Base-by-base conservation (phyloP, 2,329 filamentous ascomycete genomes). In the Aureobasidium musti region DNA sequence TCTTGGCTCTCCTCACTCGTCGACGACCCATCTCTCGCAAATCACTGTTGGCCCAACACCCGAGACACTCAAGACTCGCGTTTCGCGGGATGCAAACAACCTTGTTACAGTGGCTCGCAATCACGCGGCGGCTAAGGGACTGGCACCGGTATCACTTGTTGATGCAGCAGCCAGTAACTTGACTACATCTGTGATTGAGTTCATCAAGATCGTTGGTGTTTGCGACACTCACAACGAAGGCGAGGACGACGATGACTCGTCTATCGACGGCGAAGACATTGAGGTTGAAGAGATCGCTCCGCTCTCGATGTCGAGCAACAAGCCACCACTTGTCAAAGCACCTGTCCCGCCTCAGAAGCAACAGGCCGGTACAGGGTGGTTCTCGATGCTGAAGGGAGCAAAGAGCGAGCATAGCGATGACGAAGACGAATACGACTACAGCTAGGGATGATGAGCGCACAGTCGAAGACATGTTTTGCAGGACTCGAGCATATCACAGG, bases 51-150 rank as follows among this genome's bases (percentile, higher is more conserved):
- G 60, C 13, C 66, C 72, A 2, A 77, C 80, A 11, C 77, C 82
- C 1, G 71, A 71, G 23, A 72, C 72, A 43, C 83, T 96, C 68
- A 96, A 91, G 78, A 85, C 86, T 59, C 89, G 89, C 67, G 90
- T 98, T 3, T 96, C 92, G n/a, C 89, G 90, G 2, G 96, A 94
- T 1, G 93, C 95, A 57, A 98, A 98, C 82, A 95, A 94, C 74
- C 83, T 99, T 67, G 97, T 98, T 73, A 98, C 94, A 2, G 92
- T 94, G 1, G 90, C 91, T 39, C 97, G 96, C 80, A 97, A 97
- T 74, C 97, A 95, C 77, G 89, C 91, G 39, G 85, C 87, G 13
- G 89, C 92, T 0, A 88, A 87, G 23, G 95, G 95, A 35, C 85
- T 99, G 37, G 94, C 92, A 1, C 95, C 95, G 0, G 89, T 99